These are phyloP conservation scores for Thuja plicata DNA, from an alignment of 83 land plant species.

Conservation along the genomic window DNA sequence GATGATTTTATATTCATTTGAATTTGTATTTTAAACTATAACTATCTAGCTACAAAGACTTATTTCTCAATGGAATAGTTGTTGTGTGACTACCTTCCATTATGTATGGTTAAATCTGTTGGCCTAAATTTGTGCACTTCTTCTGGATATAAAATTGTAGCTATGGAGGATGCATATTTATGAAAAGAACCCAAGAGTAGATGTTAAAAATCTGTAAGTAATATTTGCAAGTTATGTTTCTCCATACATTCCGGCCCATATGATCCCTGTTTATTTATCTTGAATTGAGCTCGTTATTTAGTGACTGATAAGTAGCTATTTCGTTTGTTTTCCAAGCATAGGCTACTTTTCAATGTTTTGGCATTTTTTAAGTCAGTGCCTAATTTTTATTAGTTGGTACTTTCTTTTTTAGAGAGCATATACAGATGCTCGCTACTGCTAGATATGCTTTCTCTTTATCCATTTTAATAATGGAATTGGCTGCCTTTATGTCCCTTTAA, in stretches of 20 bases:
- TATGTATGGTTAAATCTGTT: not conserved
- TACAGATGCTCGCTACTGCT: not conserved
- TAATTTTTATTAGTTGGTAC: no score
- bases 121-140: not conserved
- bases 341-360: not conserved
- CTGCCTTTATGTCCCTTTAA: not conserved
- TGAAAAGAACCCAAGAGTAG: not conserved
- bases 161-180: not conserved
- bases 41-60: not conserved
- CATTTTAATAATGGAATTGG: not conserved
- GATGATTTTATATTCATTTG: not conserved
- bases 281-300: not conserved
- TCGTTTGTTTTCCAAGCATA: not conserved
- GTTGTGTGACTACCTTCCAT: not conserved
- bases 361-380: not conserved
- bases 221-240: not conserved
- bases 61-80: not conserved
- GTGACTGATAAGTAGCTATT: not conserved
- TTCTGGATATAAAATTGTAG: not conserved
- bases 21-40: not conserved
- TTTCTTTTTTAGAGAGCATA: not conserved
- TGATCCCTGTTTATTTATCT: not conserved
- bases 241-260: not conserved
- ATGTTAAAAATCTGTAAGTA: not conserved
- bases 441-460: not conserved